Base-by-base conservation (phyloP, 176 grass and related monocot species). In the Hsuehochloa calcarea region DNA sequence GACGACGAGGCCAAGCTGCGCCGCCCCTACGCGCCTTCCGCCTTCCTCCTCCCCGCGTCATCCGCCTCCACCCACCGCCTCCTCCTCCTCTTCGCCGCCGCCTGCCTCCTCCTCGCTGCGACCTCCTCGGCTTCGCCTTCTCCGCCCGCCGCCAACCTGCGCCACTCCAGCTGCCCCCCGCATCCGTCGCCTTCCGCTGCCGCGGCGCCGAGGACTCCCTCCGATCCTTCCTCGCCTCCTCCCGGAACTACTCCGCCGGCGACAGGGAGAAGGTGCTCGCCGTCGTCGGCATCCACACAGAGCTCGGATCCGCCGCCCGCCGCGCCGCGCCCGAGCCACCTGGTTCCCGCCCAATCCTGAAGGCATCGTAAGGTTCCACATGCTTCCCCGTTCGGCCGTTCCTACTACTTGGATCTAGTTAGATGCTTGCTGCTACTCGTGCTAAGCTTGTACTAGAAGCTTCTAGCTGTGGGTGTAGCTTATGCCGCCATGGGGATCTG, bases 271-370 rank as follows among this genome's bases (percentile, higher is more conserved):
- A 94, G 90, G 91, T 91, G 86, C 90, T 99, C 65, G 96, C 90
- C 11, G 51, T 99, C 27, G 91, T 99, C 4, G 93, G 96, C 22
- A 90, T 99, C 41, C 90, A 92, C 74, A 99, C 93, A 10, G 86
- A 87, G 23, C 88, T 91, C 62, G 85, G 88, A 70, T 92, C 90
- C 39, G 81, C 87, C 80, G 93, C 82, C 13, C 90, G 81, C 34
- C 89, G 91, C 20, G 88, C 80, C 1, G 93, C 90, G 49, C 92
- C 19, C 88, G 96, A 11, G 87, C 80, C 54, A 96, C 96, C 58
- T 99, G 93, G 96, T 99, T 99, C 86, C 96, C 96, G 3, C 76
- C 85, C 73, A 89, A 96, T 65, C 74, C 96, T 38, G 91, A 99
- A 76, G 93, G 86, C 68, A 82, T 99, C 84, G 81, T 88, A 65